A percentile compares a stretch with the other conserved stretches of the same genome.
Evolutionary conservation across 257 asterid species (phyloP).

Genomic region (Solanum medicagineum): DNA sequence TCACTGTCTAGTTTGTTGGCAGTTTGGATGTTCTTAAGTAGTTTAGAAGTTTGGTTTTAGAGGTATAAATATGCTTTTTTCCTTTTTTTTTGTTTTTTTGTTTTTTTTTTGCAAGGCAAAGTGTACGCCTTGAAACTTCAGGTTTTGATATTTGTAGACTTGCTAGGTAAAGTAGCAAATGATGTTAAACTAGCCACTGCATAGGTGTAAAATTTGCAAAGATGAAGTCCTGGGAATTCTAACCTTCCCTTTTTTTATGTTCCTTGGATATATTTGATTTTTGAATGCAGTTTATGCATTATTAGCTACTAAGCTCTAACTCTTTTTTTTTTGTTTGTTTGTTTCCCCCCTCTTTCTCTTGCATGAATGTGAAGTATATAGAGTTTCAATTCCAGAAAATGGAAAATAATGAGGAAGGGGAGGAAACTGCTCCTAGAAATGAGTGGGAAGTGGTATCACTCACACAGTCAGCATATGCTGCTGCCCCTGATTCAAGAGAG

Average conservation of each 20-base stretch:
- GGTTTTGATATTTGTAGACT: neutral
- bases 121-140: neutral
- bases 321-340: too few species aligned
- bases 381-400: slow-evolving; percentile 9
- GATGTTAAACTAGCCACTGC: neutral
- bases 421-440: slow-evolving; percentile 27
- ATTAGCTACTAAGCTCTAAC: neutral
- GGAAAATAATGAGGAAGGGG: slow-evolving; percentile 21
- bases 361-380: neutral
- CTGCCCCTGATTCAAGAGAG: slow-evolving; percentile 34
- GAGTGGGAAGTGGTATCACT: slow-evolving; percentile 62
- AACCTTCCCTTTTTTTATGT: neutral
- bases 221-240: neutral
- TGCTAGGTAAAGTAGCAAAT: neutral
- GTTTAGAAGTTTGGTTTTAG: neutral
- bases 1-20: neutral
- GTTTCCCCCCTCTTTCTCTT: neutral
- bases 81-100: too few species aligned
- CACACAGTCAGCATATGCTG: slow-evolving; percentile 46
- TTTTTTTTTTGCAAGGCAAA: neutral
- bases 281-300: neutral
- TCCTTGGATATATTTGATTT: neutral
- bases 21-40: neutral
- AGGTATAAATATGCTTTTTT: neutral
- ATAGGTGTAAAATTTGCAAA: neutral